A percentile compares a stretch with the other conserved stretches of the same genome.
phyloP scores from a whole-genome alignment of 345 rosid species.

The Rubroshorea leprosula region DNA sequence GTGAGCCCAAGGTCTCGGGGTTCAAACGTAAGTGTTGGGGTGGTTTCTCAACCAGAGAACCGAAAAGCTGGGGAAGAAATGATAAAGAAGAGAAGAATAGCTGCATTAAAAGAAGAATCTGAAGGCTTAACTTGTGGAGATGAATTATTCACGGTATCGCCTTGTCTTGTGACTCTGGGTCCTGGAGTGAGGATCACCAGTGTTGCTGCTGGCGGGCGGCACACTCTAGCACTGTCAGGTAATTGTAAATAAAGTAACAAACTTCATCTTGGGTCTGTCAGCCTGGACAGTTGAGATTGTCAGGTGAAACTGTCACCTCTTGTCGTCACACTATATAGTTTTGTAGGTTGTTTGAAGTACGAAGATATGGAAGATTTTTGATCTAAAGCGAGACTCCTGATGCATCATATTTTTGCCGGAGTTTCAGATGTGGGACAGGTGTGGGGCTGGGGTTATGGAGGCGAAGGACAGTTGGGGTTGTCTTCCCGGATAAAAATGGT shows the following conservation, averaged over 20 bases:
- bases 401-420: constrained; percentile 56
- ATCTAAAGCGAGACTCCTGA: constrained; percentile 52
- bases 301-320: constrained; percentile 28
- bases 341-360: constrained; percentile 54
- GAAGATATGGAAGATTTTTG: constrained; percentile 57
- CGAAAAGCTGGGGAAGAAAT: constrained; percentile 49
- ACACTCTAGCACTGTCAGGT: constrained; percentile 83
- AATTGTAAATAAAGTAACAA: too few relatives aligned
- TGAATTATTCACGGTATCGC: constrained; percentile 48
- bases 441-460: constrained; percentile 99
- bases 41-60: constrained; percentile 24
- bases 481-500: constrained; percentile 75
- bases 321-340: constrained; percentile 41
- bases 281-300: constrained; percentile 13
- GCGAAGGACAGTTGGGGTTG: constrained; percentile 89
- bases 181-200: constrained; percentile 64
- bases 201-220: constrained; percentile 86
- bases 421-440: constrained; percentile 96
- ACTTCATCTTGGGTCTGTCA: constrained; percentile 7
- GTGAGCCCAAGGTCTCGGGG: constrained; percentile 41
- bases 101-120: constrained; percentile 44
- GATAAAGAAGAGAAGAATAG: constrained; percentile 47
- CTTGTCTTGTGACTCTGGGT: constrained; percentile 45
- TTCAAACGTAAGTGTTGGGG: constrained; percentile 22
- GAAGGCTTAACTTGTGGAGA: constrained; percentile 44